These are phyloP conservation scores for Neurospora sp. DNA, from an alignment of 495 filamentous ascomycete genomes.

Conservation along the genomic window DNA sequence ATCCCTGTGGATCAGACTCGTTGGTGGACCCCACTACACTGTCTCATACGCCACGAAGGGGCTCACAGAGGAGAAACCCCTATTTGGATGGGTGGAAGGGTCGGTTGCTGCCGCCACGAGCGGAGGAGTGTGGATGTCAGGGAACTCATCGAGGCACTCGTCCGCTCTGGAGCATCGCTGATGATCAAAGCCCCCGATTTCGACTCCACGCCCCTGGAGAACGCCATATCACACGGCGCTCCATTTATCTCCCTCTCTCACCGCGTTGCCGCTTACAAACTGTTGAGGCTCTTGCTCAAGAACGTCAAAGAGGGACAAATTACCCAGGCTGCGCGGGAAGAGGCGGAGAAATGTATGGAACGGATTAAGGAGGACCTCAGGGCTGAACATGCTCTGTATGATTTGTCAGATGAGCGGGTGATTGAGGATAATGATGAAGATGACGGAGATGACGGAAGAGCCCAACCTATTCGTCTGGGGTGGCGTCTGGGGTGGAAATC, in stretches of 20 bases:
- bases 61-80: neutral
- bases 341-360: neutral
- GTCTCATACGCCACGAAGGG: neutral
- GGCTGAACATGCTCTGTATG: neutral
- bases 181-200: neutral
- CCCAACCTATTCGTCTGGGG: neutral
- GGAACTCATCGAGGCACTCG: neutral
- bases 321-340: neutral
- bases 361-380: neutral
- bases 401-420: neutral
- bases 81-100: neutral
- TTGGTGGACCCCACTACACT: neutral
- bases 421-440: too few species aligned
- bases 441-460: neutral
- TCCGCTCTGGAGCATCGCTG: neutral
- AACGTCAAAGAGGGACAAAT: neutral
- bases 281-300: neutral
- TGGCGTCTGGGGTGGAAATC: neutral
- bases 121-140: too few species aligned
- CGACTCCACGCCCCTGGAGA: neutral
- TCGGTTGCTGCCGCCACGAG: too few species aligned
- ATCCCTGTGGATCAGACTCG: neutral
- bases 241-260: neutral
- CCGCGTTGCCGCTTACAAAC: neutral
- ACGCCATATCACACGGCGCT: neutral